phyloP scores from a whole-genome alignment of 1,284 basidiomycete genomes.

The Sanghuangporus sanghuang region DNA sequence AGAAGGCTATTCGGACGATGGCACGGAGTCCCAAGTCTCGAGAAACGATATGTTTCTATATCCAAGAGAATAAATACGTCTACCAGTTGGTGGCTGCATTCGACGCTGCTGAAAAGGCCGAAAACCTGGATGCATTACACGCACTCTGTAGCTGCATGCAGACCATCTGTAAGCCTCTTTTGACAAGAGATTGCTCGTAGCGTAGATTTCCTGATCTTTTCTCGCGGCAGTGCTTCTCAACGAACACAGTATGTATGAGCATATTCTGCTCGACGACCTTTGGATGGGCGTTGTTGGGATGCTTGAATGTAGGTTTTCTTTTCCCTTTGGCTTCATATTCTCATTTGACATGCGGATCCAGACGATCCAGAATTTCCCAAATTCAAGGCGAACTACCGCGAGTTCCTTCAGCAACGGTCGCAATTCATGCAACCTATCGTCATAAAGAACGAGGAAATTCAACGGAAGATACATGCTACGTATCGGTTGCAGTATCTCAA shows the following conservation, averaged over 20 bases:
- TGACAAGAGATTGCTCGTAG: neutral
- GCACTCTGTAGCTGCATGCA: constrained; percentile 91
- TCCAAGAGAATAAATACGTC: constrained; percentile 83
- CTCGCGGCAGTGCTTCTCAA: constrained; percentile 80
- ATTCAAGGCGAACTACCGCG: constrained; percentile 94
- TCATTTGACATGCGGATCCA: constrained; percentile 29
- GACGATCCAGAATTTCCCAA: constrained; percentile 96
- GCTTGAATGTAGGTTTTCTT: constrained; percentile 73
- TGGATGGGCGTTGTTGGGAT: constrained; percentile 94
- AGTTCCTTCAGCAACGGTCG: constrained; percentile 79
- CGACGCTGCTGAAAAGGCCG: constrained; percentile 87
- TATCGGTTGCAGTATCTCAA: constrained; percentile 97
- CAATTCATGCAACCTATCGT: constrained; percentile 85
- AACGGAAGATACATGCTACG: constrained; percentile 91
- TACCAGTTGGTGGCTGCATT: constrained; percentile 82
- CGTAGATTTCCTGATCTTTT: constrained; percentile 18
- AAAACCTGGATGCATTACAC: constrained; percentile 86
- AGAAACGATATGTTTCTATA: constrained; percentile 80
- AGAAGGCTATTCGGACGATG: constrained; percentile 67
- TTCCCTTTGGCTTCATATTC: constrained; percentile 27
- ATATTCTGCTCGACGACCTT: constrained; percentile 89
- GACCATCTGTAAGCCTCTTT: constrained; percentile 73
- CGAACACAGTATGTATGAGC: constrained; percentile 93
- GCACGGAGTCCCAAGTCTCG: constrained; percentile 62
- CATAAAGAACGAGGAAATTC: constrained; percentile 68